These are phyloP conservation scores for Penicillium sp. DNA, from an alignment of 2,329 filamentous ascomycete species.

Conservation along the genomic window DNA sequence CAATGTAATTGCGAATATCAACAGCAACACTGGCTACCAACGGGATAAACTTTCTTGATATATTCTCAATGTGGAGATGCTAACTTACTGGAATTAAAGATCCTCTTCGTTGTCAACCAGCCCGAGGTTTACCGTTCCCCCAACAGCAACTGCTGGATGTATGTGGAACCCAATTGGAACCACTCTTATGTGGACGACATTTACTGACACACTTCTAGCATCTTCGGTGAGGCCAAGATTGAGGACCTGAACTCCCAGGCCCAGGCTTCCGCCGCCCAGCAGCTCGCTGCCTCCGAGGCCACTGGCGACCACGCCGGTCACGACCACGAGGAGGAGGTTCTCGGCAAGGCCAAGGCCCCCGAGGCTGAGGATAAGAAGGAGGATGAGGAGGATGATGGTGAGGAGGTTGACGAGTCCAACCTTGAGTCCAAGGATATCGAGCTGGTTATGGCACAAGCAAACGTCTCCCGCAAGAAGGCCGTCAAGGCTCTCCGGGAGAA, in stretches of 20 bases:
- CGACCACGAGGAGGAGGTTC: constrained; percentile 46
- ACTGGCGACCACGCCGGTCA: constrained; percentile 60
- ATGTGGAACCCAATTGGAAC: constrained; percentile 44
- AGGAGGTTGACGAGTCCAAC: constrained; percentile 91
- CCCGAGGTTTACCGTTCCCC: constrained; percentile 99
- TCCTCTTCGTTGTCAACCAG: constrained; percentile 99
- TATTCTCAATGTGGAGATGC: constrained; percentile 6
- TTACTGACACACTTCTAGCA: constrained; percentile 55
- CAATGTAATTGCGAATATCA: not conserved
- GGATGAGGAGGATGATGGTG: constrained; percentile 85
- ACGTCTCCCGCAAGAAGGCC: constrained; percentile 95
- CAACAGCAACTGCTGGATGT: constrained; percentile 99
- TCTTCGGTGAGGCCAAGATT: constrained; percentile 99
- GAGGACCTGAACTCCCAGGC: constrained; percentile 99
- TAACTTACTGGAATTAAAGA: constrained; percentile 53
- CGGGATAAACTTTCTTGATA: not conserved
- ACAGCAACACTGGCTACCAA: not conserved
- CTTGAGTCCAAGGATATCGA: constrained; percentile 99
- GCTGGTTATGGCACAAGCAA: constrained; percentile 97
- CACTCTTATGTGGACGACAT: not conserved
- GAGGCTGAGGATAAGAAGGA: constrained; percentile 63
- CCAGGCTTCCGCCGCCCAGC: constrained; percentile 91
- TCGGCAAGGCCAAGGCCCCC: constrained; percentile 65
- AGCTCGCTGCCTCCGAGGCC: constrained; percentile 75
- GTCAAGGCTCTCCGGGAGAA: constrained; percentile 96